Conservation (phyloP, 2,329 filamentous ascomycete genomes). For the Fusarium burgessii region DNA sequence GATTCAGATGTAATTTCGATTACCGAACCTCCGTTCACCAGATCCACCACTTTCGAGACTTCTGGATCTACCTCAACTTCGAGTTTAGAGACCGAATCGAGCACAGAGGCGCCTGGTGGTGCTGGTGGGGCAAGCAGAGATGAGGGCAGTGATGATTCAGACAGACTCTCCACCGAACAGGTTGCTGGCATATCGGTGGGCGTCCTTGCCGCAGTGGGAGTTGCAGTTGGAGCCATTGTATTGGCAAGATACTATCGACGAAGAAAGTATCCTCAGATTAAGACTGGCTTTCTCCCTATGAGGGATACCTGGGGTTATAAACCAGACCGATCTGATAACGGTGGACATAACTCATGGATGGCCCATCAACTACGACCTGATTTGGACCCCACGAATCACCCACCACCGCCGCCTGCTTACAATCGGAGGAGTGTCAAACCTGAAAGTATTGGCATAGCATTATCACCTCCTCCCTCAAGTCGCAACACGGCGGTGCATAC, state of each 20-base stretch:
- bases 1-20: slow-evolving; percentile 20
- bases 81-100: slow-evolving; percentile 27
- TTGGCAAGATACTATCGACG: slow-evolving; percentile 57
- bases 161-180: slow-evolving; percentile 55
- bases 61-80: slow-evolving; percentile 18
- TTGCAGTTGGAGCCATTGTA: slow-evolving; percentile 63
- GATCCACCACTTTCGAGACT: slow-evolving; percentile 13
- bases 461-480: slow-evolving; percentile 51
- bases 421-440: slow-evolving; percentile 50
- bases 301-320: slow-evolving; percentile 55
- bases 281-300: slow-evolving; percentile 54
- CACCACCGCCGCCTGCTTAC: slow-evolving; percentile 43
- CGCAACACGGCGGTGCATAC: slow-evolving; percentile 39
- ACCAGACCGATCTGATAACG: slow-evolving; percentile 44
- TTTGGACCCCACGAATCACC: slow-evolving; percentile 33
- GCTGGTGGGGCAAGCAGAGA: slow-evolving; percentile 27
- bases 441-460: slow-evolving; percentile 59
- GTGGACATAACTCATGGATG: slow-evolving; percentile 46
- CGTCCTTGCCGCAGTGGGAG: slow-evolving; percentile 59
- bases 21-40: slow-evolving; percentile 25
- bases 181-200: slow-evolving; percentile 71
- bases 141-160: slow-evolving; percentile 22
- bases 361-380: slow-evolving; percentile 40
- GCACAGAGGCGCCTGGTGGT: slow-evolving; percentile 30
- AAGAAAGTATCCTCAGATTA: slow-evolving; percentile 53